A percentile compares a stretch with the other conserved stretches of the same genome.
Evolutionary conservation across 305 asterid species (phyloP).

Genomic region (Nicotiana rustica): DNA sequence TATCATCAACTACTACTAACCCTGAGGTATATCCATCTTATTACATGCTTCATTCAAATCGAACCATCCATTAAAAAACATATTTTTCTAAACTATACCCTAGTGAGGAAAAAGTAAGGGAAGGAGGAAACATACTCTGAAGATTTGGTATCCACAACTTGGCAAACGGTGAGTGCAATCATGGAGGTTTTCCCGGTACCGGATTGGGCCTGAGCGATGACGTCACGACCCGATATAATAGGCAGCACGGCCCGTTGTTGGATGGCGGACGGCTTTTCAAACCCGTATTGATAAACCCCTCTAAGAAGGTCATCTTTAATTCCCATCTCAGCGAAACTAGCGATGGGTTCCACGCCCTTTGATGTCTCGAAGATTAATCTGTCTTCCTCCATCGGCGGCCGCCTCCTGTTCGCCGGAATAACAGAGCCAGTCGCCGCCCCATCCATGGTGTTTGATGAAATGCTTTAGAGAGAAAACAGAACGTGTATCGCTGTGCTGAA

Average conservation of each 20-base stretch:
- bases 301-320: constrained; percentile 83
- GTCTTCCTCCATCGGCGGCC: constrained; percentile 63
- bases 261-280: constrained; percentile 96
- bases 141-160: constrained; percentile 89
- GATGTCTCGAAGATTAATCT: constrained; percentile 81
- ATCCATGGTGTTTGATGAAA: constrained; percentile 30
- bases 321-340: constrained; percentile 91
- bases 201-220: constrained; percentile 95
- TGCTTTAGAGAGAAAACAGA: background rate
- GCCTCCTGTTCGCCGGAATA: constrained; percentile 61
- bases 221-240: constrained; percentile 86
- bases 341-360: constrained; percentile 83
- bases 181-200: constrained; percentile 96
- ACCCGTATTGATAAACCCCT: constrained; percentile 89
- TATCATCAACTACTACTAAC: background rate
- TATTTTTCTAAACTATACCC: too few species aligned
- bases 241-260: constrained; percentile 95
- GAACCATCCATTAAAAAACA: background rate
- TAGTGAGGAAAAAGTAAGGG: background rate
- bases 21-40: background rate
- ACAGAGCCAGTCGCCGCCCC: constrained; percentile 57
- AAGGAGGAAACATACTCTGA: constrained; percentile 63
- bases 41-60: background rate
- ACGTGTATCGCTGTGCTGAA: background rate
- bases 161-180: constrained; percentile 97